Conservation (phyloP, 2,329 filamentous ascomycete species). For the Aureobasidium musti region DNA sequence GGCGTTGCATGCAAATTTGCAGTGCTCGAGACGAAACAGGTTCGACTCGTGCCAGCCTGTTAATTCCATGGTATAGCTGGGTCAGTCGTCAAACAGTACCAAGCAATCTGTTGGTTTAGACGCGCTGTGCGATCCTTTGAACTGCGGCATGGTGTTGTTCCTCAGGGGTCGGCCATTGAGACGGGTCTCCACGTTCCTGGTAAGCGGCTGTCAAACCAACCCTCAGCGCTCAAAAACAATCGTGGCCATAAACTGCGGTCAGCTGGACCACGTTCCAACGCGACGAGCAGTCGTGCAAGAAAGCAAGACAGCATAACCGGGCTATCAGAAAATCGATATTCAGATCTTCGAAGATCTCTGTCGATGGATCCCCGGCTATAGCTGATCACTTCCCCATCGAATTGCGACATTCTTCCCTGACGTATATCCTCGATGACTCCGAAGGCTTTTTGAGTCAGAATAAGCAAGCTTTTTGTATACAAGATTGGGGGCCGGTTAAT, state of each 20-base stretch:
- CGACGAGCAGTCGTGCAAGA: not conserved
- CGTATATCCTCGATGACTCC: constrained; percentile 1
- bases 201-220: not conserved
- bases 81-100: not conserved
- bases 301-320: not conserved
- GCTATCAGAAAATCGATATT: not conserved
- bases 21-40: not conserved
- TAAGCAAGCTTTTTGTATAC: constrained; percentile 22
- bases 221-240: not conserved
- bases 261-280: constrained; percentile 3
- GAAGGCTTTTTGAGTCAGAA: constrained; percentile 20
- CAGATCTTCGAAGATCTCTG: constrained; percentile 6
- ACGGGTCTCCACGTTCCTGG: not conserved
- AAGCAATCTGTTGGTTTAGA: not conserved
- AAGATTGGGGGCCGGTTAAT: not conserved
- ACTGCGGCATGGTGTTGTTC: not conserved
- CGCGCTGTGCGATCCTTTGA: not conserved
- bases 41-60: not conserved
- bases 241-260: constrained; percentile 1
- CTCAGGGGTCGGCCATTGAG: not conserved
- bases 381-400: constrained; percentile 12
- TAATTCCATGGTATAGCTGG: not conserved
- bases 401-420: constrained; percentile 7
- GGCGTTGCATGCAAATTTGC: not conserved
- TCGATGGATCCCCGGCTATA: not conserved